Percentiles rank a stretch among this genome's conserved stretches.
Evolutionary conservation across 129 eudicot genomes (phyloP).

Genomic region (Oenanthe sinensis): DNA sequence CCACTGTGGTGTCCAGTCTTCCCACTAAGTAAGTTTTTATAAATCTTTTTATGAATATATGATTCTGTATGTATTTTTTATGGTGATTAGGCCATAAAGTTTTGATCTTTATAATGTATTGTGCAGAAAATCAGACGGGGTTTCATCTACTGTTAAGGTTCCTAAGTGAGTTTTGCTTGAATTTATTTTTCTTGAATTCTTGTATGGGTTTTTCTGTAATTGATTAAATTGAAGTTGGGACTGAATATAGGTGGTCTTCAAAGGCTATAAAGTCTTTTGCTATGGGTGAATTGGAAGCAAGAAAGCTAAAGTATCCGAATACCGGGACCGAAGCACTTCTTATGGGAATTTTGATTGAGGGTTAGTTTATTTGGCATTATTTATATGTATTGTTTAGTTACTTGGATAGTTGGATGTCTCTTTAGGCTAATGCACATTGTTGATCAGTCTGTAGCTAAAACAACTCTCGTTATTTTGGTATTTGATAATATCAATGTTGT

Average conservation of each 20-base stretch:
- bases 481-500: background rate
- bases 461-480: background rate
- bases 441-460: background rate
- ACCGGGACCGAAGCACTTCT: conserved; percentile 77
- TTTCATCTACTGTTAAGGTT: conserved; percentile 37
- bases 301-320: conserved; percentile 48
- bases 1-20: conserved; percentile 48
- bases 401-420: conserved; percentile 7
- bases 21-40: conserved; percentile 56
- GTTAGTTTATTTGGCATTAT: conserved; percentile 26
- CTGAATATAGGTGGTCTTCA: conserved; percentile 58
- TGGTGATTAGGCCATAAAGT: background rate
- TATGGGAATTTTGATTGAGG: conserved; percentile 66
- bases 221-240: conserved; percentile 16
- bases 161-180: conserved; percentile 57
- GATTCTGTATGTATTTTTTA: background rate
- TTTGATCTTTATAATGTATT: conserved; percentile 1
- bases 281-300: conserved; percentile 74
- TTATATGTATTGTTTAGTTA: background rate
- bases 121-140: conserved; percentile 54
- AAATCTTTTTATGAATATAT: background rate
- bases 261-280: conserved; percentile 73
- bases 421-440: conserved; percentile 4
- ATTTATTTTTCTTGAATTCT: conserved; percentile 17
- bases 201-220: background rate